Evolutionary conservation across 1,284 basidiomycete species (phyloP).

Genomic region (Porogramme epimiltina): DNA sequence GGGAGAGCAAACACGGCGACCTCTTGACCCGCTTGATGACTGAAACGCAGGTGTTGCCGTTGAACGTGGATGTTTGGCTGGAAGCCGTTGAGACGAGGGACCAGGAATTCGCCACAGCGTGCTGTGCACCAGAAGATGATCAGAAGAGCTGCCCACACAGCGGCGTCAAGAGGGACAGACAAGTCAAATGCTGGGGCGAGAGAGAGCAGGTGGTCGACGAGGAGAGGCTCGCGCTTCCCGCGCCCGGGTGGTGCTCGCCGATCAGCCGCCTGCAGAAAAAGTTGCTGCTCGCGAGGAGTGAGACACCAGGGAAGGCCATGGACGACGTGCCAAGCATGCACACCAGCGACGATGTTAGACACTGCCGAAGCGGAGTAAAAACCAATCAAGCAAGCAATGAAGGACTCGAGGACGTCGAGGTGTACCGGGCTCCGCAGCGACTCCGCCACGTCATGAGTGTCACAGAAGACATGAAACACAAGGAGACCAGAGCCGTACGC

Average conservation of each 20-base stretch:
- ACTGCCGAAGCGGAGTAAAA: constrained; percentile 20
- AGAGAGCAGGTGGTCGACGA: constrained; percentile 3
- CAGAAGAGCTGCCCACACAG: constrained; percentile 35
- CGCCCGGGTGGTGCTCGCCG: constrained; percentile 4
- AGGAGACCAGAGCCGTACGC: constrained; percentile 33
- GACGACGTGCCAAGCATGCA: constrained; percentile 30
- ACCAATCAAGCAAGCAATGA: constrained; percentile 18
- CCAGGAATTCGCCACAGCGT: constrained; percentile 37
- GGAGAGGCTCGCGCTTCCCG: constrained; percentile 14
- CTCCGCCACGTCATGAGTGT: constrained; percentile 25
- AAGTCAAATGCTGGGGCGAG: constrained; percentile 9
- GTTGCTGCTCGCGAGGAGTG: not conserved
- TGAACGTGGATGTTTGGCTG: constrained; percentile 4
- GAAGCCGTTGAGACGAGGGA: constrained; percentile 30
- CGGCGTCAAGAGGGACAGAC: constrained; percentile 29
- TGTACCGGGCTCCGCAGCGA: constrained; percentile 15
- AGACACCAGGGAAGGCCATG: constrained; percentile 11
- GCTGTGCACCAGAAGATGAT: constrained; percentile 34
- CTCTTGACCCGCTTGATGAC: not conserved
- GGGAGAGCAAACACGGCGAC: not conserved
- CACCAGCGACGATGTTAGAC: constrained; percentile 22
- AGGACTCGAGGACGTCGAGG: constrained; percentile 9
- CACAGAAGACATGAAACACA: constrained; percentile 34
- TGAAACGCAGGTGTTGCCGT: not conserved
- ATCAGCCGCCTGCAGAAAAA: constrained; percentile 8